Evolutionary conservation across 2,329 filamentous ascomycete species (phyloP).

Genomic region (Lasiodiplodia sp.): DNA sequence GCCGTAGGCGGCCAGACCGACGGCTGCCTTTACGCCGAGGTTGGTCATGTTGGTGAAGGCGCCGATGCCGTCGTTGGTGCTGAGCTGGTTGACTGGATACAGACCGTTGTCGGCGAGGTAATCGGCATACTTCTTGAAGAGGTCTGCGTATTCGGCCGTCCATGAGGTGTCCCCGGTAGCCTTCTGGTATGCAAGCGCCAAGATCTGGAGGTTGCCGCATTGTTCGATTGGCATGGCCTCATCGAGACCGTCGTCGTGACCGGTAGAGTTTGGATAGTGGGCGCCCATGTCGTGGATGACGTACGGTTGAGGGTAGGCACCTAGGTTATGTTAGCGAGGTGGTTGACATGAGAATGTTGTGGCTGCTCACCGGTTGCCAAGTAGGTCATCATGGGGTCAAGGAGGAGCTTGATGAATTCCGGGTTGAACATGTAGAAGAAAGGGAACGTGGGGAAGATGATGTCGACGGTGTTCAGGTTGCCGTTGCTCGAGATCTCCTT

Average conservation of each 20-base stretch:
- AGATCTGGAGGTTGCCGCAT: constrained; percentile 50
- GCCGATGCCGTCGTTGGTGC: constrained; percentile 53
- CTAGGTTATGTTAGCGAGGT: background rate
- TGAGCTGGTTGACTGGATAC: constrained; percentile 50
- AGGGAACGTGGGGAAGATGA: constrained; percentile 53
- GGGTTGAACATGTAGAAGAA: constrained; percentile 54
- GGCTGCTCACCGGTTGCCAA: constrained; percentile 48
- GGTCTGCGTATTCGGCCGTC: constrained; percentile 43
- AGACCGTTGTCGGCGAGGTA: constrained; percentile 51
- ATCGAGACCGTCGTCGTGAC: constrained; percentile 48
- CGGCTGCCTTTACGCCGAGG: constrained; percentile 56
- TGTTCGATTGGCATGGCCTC: constrained; percentile 55
- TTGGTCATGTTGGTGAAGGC: constrained; percentile 54
- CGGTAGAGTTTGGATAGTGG: constrained; percentile 51
- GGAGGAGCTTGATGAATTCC: constrained; percentile 52
- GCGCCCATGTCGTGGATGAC: constrained; percentile 53
- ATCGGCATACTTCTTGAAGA: constrained; percentile 51
- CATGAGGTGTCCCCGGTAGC: constrained; percentile 50
- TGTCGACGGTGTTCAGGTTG: constrained; percentile 54
- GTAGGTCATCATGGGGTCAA: constrained; percentile 55
- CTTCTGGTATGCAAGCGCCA: constrained; percentile 48
- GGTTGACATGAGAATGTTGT: too few species aligned
- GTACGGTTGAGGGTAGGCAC: constrained; percentile 39
- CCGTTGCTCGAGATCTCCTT: constrained; percentile 55
- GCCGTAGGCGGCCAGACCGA: constrained; percentile 56